Evolutionary conservation across 2,329 filamentous ascomycete species (phyloP).

Genomic region (Myotisia sp.): DNA sequence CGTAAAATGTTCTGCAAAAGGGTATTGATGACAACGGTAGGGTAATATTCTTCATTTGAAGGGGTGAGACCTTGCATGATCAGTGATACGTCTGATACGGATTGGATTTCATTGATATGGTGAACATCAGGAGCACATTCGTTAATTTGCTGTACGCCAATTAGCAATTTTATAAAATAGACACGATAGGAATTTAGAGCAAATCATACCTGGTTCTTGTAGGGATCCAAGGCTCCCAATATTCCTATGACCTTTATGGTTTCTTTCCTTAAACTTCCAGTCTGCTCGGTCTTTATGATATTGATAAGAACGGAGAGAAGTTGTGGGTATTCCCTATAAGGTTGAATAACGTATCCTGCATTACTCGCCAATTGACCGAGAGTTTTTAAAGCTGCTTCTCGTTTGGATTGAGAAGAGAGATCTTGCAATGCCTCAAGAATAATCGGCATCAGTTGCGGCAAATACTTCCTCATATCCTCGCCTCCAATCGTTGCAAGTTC

Average conservation of each 20-base stretch:
- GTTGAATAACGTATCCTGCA: conserved; percentile 92
- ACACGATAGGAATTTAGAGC: conserved; percentile 3
- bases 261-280: conserved; percentile 72
- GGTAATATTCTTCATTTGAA: conserved; percentile 96
- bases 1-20: conserved; percentile 75
- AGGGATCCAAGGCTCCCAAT: conserved; percentile 84
- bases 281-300: conserved; percentile 85
- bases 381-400: conserved; percentile 79
- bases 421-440: conserved; percentile 91
- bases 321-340: conserved; percentile 88
- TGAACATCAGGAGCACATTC: conserved; percentile 76
- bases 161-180: conserved; percentile 6
- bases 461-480: conserved; percentile 83
- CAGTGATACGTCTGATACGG: conserved; percentile 79
- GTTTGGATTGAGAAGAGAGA: conserved; percentile 75
- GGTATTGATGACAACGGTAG: conserved; percentile 93
- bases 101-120: conserved; percentile 49
- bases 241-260: conserved; percentile 96
- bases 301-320: conserved; percentile 83
- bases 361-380: conserved; percentile 88
- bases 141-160: conserved; percentile 52
- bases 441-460: conserved; percentile 83
- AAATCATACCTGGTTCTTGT: conserved; percentile 63
- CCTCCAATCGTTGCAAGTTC: conserved; percentile 89
- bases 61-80: conserved; percentile 97